phyloP scores from a whole-genome alignment of 352 stramenopile species.

The Phytophthora cryptogea region DNA sequence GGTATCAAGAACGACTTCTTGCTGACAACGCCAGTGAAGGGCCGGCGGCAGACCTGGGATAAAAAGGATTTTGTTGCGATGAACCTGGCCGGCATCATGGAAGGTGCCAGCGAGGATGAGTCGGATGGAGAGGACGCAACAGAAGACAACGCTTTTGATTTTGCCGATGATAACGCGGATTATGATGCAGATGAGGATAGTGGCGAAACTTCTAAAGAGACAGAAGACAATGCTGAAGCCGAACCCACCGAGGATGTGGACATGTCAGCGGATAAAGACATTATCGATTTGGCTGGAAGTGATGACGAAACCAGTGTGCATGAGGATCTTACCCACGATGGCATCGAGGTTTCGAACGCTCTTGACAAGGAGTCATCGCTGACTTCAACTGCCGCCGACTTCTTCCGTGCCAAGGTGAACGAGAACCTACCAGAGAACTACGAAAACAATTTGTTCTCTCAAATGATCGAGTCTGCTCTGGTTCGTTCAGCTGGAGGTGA shows the following conservation, averaged over 20 bases:
- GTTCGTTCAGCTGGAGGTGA: conserved; percentile 62
- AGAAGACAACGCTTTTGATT: conserved; percentile 42
- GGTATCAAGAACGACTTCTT: conserved; percentile 65
- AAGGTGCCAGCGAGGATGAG: conserved; percentile 46
- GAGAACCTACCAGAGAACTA: conserved; percentile 52
- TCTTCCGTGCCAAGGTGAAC: conserved; percentile 57
- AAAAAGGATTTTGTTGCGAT: conserved; percentile 36
- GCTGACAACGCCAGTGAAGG: conserved; percentile 59
- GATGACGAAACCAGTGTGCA: conserved; percentile 24
- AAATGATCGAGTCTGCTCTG: conserved; percentile 79
- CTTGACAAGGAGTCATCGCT: conserved; percentile 35
- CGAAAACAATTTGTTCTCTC: conserved; percentile 58
- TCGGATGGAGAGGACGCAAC: conserved; percentile 44
- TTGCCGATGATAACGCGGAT: conserved; percentile 32
- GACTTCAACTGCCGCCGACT: conserved; percentile 55
- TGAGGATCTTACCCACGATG: conserved; percentile 24
- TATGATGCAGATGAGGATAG: conserved; percentile 46
- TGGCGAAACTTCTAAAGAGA: conserved; percentile 16
- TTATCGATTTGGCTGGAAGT: conserved; percentile 32
- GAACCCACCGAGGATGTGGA: conserved; percentile 35
- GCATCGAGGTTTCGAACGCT: conserved; percentile 7
- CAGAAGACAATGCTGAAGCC: conserved; percentile 21
- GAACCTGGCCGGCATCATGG: conserved; percentile 46
- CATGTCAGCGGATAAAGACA: conserved; percentile 35
- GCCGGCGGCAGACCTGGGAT: conserved; percentile 33